A percentile compares a stretch with the other conserved stretches of the same genome.
phyloP scores from a whole-genome alignment of 805 yeast genomes.

The Ogataea degrootiae region DNA sequence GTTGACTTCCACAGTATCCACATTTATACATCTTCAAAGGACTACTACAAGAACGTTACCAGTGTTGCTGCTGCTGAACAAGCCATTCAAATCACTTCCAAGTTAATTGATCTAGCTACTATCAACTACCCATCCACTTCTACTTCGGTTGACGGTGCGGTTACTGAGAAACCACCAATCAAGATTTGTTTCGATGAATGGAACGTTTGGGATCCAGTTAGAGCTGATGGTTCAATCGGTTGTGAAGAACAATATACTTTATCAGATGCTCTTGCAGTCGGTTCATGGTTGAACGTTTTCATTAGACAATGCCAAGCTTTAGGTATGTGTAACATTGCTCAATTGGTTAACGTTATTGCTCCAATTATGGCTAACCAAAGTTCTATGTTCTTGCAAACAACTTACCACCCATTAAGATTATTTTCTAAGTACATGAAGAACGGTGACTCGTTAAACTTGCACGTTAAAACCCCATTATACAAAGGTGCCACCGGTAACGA shows the following conservation, averaged over 20 bases:
- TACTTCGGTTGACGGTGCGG: conserved; percentile 9
- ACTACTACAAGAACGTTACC: conserved; percentile 25
- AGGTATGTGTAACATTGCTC: conserved; percentile 34
- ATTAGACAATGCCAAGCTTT: conserved; percentile 27
- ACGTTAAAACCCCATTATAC: conserved; percentile 27
- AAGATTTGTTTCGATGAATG: conserved; percentile 33
- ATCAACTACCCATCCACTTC: conserved; percentile 13
- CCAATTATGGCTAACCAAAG: conserved; percentile 30
- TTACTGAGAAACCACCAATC: conserved; percentile 11
- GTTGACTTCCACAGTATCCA: conserved; percentile 31
- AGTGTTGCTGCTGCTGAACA: conserved; percentile 31
- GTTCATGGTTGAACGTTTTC: conserved; percentile 32
- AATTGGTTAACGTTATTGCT: conserved; percentile 32
- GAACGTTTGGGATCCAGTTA: conserved; percentile 33
- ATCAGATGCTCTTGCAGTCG: conserved; percentile 32
- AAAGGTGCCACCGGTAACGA: conserved; percentile 24
- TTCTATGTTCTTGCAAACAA: conserved; percentile 27
- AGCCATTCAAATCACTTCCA: conserved; percentile 27
- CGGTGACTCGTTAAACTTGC: conserved; percentile 27
- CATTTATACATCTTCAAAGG: conserved; percentile 25
- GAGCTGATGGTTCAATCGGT: conserved; percentile 29
- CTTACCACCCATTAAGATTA: conserved; percentile 25
- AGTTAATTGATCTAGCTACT: conserved; percentile 27
- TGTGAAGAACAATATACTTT: conserved; percentile 30
- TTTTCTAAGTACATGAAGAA: conserved; percentile 29